Evolutionary conservation across 306 rosid genomes (phyloP).

Genomic region (Lupinus albus): DNA sequence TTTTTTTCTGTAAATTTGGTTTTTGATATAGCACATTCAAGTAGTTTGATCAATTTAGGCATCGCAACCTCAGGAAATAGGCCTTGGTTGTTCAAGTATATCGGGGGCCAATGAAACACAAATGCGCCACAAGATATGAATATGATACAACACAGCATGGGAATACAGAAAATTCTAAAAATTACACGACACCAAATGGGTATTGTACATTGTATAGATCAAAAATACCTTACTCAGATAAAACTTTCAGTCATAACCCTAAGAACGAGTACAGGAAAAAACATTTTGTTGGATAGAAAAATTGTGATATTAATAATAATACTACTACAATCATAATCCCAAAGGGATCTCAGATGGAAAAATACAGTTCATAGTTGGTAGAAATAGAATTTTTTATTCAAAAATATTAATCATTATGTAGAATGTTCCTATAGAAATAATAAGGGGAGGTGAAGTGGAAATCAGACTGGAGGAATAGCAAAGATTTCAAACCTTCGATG

Average conservation of each 20-base stretch:
- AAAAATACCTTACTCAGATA: slow-evolving; percentile 11
- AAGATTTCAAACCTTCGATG: slow-evolving; percentile 73
- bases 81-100: neutral
- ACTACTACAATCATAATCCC: neutral
- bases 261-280: neutral
- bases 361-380: neutral
- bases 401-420: neutral
- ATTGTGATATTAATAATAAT: slow-evolving; percentile 26
- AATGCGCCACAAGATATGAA: too few species aligned
- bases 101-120: neutral
- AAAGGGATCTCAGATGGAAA: slow-evolving; percentile 5
- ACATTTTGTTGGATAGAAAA: neutral
- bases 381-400: neutral
- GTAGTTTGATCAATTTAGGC: slow-evolving; percentile 1
- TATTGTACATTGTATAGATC: too few species aligned
- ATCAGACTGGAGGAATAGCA: slow-evolving; percentile 31
- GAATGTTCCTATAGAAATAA: neutral
- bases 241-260: slow-evolving; percentile 4
- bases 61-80: neutral
- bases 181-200: too few species aligned
- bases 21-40: neutral
- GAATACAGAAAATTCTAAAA: too few species aligned
- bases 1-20: slow-evolving; percentile 4
- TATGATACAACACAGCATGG: too few species aligned
- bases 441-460: slow-evolving; percentile 1